phyloP scores from a whole-genome alignment of 2,329 filamentous ascomycete genomes.

The Achaetomium macrosporum region DNA sequence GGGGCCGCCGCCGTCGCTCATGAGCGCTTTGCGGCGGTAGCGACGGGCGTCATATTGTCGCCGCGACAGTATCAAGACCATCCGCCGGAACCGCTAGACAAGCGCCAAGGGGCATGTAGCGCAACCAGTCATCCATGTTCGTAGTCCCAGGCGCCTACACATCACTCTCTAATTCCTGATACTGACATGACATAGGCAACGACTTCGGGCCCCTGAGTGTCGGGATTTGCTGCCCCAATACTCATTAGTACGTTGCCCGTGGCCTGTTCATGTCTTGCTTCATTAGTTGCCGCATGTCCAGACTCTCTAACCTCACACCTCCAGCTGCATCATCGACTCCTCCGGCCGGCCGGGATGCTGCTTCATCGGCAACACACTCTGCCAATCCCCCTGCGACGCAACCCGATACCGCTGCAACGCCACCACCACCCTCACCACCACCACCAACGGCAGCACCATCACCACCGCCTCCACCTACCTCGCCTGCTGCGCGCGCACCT shows the following conservation, averaged over 20 bases:
- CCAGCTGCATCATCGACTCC: conserved; percentile 30
- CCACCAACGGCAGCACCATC: conserved; percentile 16
- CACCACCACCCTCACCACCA: conserved; percentile 26
- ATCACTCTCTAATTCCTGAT: background rate
- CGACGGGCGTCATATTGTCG: conserved; percentile 19
- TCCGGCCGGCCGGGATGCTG: conserved; percentile 23
- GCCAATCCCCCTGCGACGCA: conserved; percentile 28
- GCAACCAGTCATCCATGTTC: conserved; percentile 19
- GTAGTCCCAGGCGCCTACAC: background rate
- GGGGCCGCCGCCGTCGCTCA: conserved; percentile 7
- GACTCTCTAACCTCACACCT: background rate
- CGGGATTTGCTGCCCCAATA: conserved; percentile 18
- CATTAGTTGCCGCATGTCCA: background rate
- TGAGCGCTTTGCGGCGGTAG: conserved; percentile 19
- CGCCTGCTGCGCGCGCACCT: conserved; percentile 31
- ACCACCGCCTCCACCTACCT: background rate
- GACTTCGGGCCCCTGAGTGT: conserved; percentile 18
- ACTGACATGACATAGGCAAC: conserved; percentile 13
- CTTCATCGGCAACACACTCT: conserved; percentile 29
- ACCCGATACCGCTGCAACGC: conserved; percentile 28
- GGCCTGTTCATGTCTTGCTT: background rate
- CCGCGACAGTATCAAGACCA: conserved; percentile 18
- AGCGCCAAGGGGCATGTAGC: conserved; percentile 15
- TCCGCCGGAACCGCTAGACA: conserved; percentile 14
- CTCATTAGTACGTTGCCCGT: conserved; percentile 17